Evolutionary conservation across 164 flowering plant species (phyloP), one percentile per base, ranked within the genome.

Genomic region (Kingdonia uniflora): DNA sequence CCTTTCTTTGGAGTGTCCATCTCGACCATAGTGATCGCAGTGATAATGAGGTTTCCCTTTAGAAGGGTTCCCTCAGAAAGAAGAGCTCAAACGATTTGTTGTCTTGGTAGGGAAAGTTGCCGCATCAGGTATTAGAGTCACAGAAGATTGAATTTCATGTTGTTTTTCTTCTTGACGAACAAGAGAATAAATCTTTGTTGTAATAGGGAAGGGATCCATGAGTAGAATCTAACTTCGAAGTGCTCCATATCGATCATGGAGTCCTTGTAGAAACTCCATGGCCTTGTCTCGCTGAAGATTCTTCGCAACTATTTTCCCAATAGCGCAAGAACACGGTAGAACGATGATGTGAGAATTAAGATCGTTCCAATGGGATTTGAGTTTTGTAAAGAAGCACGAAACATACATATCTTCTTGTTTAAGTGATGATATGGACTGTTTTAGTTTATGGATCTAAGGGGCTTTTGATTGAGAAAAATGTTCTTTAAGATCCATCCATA

Each of bases 211-310:
- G 13, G 19, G 52, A 1, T 49, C 52, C 52, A 49, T 53, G n/a
- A 55, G 7, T 10, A 13, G 2, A 7, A 33, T 56, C 19, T 19
- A 13, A 14, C 42, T 44, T 61, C 43, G 14, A 58, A 62, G 47
- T 69, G 52, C 26, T 51, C 55, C 24, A 61, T 58, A 52, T 63
- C 64, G 42, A 52, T 46, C 54, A 66, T 54, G 10, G 70, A 62
- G n/a, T 2, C 51, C 51, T 48, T 14, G 0, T 2, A 21, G 16
- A 48, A 48, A 48, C 23, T 48, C 16, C 33, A 23, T 48, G 5
- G 1, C 14, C 29, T n/a, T 23, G 20, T 48, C 51, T 48, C 1
- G 0, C 23, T 49, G 39, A 26, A 49, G 19, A 1, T 15, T 2
- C 2, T 5, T 19, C 16, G 48, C 21, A 1, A 44, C 21, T 1